Conservation (phyloP, 2,329 filamentous ascomycete genomes). For the Hypomyces perniciosus region DNA sequence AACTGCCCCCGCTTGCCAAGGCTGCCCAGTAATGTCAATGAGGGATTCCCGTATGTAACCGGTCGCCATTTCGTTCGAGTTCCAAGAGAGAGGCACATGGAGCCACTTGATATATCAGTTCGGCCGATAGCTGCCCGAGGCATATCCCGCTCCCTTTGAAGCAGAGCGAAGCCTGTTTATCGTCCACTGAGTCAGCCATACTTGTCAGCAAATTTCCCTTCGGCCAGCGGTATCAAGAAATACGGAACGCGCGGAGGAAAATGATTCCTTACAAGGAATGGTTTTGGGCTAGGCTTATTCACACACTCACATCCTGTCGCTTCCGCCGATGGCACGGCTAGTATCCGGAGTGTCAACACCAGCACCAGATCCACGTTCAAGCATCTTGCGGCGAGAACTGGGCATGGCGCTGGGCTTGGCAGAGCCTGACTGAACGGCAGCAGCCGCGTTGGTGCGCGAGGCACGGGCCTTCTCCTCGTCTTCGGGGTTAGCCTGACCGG, state of each 20-base stretch:
- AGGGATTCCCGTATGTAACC: conserved; percentile 17
- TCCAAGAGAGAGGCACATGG: conserved; percentile 12
- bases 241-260: conserved; percentile 78
- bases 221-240: conserved; percentile 65
- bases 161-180: conserved; percentile 79
- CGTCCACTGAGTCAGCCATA: conserved; percentile 77
- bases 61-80: conserved; percentile 8
- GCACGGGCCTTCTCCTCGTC: conserved; percentile 71
- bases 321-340: conserved; percentile 70
- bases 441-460: conserved; percentile 59
- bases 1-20: not conserved
- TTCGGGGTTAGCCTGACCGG: conserved; percentile 60
- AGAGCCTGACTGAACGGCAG: conserved; percentile 56
- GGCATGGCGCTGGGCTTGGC: conserved; percentile 69
- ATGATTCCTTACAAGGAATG: conserved; percentile 82
- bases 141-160: conserved; percentile 59
- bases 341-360: conserved; percentile 63
- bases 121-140: conserved; percentile 34
- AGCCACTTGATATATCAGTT: conserved; percentile 25
- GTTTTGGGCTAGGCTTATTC: conserved; percentile 43
- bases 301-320: conserved; percentile 93
- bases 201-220: conserved; percentile 66
- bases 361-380: conserved; percentile 57
- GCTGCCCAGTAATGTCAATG: conserved; percentile 22
- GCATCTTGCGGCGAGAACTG: conserved; percentile 77